These are phyloP conservation scores for Saccharomycopsis sp. DNA, from an alignment of 805 yeast genomes.

Conservation along the genomic window DNA sequence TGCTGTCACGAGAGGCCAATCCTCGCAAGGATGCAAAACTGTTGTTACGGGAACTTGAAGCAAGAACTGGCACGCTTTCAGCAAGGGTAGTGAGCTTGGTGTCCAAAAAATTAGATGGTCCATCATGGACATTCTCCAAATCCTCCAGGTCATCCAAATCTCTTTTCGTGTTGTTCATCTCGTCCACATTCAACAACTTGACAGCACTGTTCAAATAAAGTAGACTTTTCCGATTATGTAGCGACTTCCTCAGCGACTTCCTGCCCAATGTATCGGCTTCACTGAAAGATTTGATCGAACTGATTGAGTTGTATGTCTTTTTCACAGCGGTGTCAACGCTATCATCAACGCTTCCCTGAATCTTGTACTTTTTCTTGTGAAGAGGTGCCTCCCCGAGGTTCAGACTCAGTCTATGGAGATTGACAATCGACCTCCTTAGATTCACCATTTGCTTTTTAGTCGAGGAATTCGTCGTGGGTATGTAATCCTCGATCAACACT, in stretches of 20 bases:
- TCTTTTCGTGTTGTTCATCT: not conserved
- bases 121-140: not conserved
- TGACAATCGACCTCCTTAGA: slow-evolving; percentile 26
- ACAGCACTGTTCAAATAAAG: slow-evolving; percentile 13
- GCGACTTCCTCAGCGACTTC: slow-evolving; percentile 3
- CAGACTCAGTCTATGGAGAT: not conserved
- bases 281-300: slow-evolving; percentile 11
- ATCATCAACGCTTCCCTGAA: slow-evolving; percentile 1
- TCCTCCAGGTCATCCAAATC: not conserved
- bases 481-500: slow-evolving; percentile 50
- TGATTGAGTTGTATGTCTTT: slow-evolving; percentile 14
- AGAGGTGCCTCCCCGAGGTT: not conserved
- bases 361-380: not conserved
- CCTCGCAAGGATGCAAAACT: not conserved
- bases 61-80: not conserved
- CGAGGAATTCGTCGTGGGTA: slow-evolving; percentile 26
- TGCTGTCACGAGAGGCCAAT: slow-evolving; percentile 11
- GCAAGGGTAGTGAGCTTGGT: not conserved
- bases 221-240: slow-evolving; percentile 10
- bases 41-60: not conserved
- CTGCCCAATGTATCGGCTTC: not conserved
- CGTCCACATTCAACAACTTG: slow-evolving; percentile 5
- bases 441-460: slow-evolving; percentile 26
- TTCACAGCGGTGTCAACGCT: not conserved
- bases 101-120: not conserved